A percentile compares a stretch with the other conserved stretches of the same genome.
Evolutionary conservation across 208 protist genomes (phyloP).

Genomic region (Leishmania arabica): DNA sequence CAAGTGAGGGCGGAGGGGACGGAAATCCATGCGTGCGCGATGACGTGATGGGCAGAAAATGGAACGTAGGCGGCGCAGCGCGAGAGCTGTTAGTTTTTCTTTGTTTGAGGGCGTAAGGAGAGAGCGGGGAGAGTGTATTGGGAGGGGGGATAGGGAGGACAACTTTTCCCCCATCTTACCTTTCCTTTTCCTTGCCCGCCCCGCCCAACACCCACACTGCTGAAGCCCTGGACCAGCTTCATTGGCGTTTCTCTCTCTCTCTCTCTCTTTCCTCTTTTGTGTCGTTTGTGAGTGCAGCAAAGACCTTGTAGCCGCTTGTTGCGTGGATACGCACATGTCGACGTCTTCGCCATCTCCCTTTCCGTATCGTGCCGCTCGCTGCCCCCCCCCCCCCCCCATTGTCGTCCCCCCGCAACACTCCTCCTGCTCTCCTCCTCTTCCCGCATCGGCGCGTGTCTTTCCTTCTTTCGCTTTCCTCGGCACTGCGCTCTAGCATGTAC

Average conservation of each 20-base stretch:
- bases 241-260: neutral
- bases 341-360: neutral
- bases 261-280: neutral
- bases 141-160: neutral
- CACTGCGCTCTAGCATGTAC: too few relatives aligned
- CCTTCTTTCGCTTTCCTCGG: neutral
- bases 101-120: neutral
- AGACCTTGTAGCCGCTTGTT: neutral
- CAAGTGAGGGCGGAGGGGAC: neutral
- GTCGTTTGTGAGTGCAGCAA: neutral
- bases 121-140: neutral
- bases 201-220: neutral
- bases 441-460: neutral
- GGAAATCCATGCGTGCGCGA: neutral
- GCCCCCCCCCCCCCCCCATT: neutral
- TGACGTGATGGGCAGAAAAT: neutral
- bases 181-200: neutral
- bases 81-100: neutral
- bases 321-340: neutral
- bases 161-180: neutral
- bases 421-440: neutral
- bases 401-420: neutral
- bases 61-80: neutral
- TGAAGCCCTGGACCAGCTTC: neutral
- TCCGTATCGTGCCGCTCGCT: neutral